phyloP scores from a whole-genome alignment of 2,329 filamentous ascomycete genomes.

The Cordyceps cicadae region DNA sequence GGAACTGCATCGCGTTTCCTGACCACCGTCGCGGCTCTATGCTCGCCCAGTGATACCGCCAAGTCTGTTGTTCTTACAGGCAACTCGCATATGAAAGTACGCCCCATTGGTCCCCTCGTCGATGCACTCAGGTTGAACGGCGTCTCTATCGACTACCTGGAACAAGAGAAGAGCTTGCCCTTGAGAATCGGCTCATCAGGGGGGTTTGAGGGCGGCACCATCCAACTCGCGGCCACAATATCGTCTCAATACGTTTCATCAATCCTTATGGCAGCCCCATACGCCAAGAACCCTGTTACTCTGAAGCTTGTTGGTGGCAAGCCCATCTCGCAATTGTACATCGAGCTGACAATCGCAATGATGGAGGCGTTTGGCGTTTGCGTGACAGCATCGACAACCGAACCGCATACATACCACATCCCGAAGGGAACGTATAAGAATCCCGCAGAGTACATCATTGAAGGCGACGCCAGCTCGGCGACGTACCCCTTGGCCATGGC shows the following conservation, averaged over 20 bases:
- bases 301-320: conserved; percentile 89
- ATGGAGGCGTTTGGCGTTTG: conserved; percentile 86
- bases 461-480: conserved; percentile 95
- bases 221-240: conserved; percentile 87
- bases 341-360: conserved; percentile 98
- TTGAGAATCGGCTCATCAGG: conserved; percentile 73
- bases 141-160: conserved; percentile 77
- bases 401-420: conserved; percentile 89
- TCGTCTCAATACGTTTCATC: conserved; percentile 99
- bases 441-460: conserved; percentile 77
- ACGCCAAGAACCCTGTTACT: conserved; percentile 89
- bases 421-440: conserved; percentile 77
- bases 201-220: conserved; percentile 76
- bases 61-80: conserved; percentile 74
- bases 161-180: conserved; percentile 74
- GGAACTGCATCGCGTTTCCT: conserved; percentile 93
- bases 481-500: conserved; percentile 93
- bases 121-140: conserved; percentile 84
- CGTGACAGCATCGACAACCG: conserved; percentile 66
- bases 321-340: conserved; percentile 93
- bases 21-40: conserved; percentile 82
- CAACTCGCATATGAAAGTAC: conserved; percentile 91
- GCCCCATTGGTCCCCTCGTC: conserved; percentile 87
- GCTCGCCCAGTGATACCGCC: conserved; percentile 53
- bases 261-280: conserved; percentile 91